These are phyloP conservation scores for Petunia secreta DNA, from an alignment of 257 asterid species.

Conservation along the genomic window DNA sequence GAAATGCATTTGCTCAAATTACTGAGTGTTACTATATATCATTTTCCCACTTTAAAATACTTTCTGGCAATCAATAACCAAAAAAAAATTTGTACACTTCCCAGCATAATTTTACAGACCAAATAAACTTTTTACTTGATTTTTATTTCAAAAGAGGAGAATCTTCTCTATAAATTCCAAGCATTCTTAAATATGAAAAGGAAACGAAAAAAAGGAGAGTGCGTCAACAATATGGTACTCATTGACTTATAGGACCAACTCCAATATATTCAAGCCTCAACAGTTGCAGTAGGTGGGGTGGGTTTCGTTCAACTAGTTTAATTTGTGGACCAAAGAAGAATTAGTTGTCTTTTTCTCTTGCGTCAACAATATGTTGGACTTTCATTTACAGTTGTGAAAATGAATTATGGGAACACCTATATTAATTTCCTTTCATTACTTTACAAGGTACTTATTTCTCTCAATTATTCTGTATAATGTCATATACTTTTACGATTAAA, in stretches of 20 bases:
- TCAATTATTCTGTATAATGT: no score
- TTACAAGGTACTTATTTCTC: not conserved
- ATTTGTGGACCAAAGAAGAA: not conserved
- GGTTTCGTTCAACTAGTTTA: not conserved
- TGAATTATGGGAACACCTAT: not conserved
- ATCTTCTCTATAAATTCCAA: not conserved
- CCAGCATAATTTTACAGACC: no score
- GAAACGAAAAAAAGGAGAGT: no score
- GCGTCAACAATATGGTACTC: not conserved
- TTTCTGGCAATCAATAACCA: no score
- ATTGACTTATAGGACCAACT: not conserved
- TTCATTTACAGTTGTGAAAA: not conserved
- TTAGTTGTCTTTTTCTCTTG: not conserved
- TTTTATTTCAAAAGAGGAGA: no score
- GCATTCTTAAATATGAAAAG: no score
- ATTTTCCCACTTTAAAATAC: no score
- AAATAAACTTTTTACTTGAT: no score
- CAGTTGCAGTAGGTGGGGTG: not conserved
- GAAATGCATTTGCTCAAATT: no score
- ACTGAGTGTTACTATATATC: no score
- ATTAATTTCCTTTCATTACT: not conserved
- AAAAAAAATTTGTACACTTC: no score
- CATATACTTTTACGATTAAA: no score
- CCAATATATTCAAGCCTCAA: not conserved
- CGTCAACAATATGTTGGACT: not conserved